Base-by-base conservation (phyloP, 164 flowering plant genomes). In the Protea cynaroides region DNA sequence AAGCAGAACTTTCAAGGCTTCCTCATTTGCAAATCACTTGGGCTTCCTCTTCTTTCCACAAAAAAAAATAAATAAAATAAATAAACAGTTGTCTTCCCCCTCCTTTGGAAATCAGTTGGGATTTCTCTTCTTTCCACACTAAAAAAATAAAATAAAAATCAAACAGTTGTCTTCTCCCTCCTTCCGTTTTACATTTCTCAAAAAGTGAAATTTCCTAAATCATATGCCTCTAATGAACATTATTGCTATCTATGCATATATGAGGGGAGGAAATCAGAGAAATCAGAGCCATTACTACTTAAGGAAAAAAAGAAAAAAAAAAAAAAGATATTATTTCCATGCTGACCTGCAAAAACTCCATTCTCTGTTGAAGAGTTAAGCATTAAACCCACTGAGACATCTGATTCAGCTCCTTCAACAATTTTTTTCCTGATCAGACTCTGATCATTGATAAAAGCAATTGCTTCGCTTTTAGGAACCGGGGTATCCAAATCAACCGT, bases 281-380 rank as follows among this genome's bases (percentile, higher is more conserved):
- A 24, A 50, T 0, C 25, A 56, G 10, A 46, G 9, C 10, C 19
- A 22, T 2, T 7, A 24, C 18, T 34, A 23, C 57, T 25, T 19
- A 25, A 46, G 24, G 13, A 46, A 59, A 36, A 65, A 47, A 56
- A 19, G 25, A 63, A 15, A 50, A 62, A 44, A 29, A 29, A 29
- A 29, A 29, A 29, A 29, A 29, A 29, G 34, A 29, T 29, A 29
- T 29, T 2, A 29, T 29, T 40, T 58, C 1, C 19, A 66, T 56
- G 4, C 15, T 29, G 1, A 83, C 85, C 84, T 75, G 80, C 56
- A 71, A 55, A 64, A 56, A 70, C 50, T 60, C 59, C 5, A 62
- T 61, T 71, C 47, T 73, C 78, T 0, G 66, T 34, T 1, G 80
- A 76, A 69, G 73, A 66, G 66, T 77, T 71, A 62, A 38, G 70